Conservation (phyloP, 2,329 filamentous ascomycete genomes). For the Fusarium compactum region DNA sequence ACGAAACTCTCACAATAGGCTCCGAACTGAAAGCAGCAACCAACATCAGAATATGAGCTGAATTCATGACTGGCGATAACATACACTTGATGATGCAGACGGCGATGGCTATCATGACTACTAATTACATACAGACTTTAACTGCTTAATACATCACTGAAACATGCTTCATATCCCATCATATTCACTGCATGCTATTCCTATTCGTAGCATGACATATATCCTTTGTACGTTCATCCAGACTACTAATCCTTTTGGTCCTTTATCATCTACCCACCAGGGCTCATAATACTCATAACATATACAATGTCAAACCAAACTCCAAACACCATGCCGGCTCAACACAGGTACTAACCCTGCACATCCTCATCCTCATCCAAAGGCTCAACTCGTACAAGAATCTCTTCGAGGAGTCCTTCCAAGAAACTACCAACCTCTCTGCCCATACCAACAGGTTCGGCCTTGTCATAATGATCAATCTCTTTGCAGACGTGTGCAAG, state of each 20-base stretch:
- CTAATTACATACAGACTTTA: too few species aligned
- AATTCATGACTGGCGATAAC: too few species aligned
- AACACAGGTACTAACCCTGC: constrained; percentile 24
- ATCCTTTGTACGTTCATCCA: constrained; percentile 15
- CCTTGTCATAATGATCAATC: constrained; percentile 88
- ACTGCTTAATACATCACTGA: too few species aligned
- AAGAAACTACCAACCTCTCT: constrained; percentile 89
- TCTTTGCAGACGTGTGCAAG: constrained; percentile 86
- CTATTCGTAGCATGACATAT: constrained; percentile 14
- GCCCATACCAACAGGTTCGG: constrained; percentile 92
- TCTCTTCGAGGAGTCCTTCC: constrained; percentile 93
- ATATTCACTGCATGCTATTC: constrained; percentile 13
- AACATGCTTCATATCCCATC: background rate
- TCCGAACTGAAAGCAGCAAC: background rate
- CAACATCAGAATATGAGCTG: background rate
- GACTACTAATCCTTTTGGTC: constrained; percentile 9
- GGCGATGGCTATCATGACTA: background rate
- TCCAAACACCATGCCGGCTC: constrained; percentile 15
- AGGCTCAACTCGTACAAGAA: constrained; percentile 90
- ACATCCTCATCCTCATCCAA: constrained; percentile 75
- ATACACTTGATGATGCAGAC: background rate
- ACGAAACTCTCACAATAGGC: constrained; percentile 19
- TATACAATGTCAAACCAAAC: constrained; percentile 36
- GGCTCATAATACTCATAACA: constrained; percentile 32
- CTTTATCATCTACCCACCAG: constrained; percentile 15